Evolutionary conservation across 805 yeast species (phyloP), one percentile per base, ranked within the genome.

Genomic region (Candida alai): DNA sequence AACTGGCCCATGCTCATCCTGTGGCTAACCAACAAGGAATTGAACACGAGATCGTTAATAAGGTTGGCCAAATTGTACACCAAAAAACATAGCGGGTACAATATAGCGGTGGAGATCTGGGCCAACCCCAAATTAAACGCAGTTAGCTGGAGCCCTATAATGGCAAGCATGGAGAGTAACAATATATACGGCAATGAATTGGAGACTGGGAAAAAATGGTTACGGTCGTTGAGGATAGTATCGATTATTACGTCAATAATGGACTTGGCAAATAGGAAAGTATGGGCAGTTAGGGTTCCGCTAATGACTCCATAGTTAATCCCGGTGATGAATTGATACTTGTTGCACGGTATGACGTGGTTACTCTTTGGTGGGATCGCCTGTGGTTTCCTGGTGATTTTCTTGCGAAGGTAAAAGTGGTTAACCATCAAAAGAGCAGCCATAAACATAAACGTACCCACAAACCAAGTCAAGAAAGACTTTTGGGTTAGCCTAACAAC

Each of bases 11-110:
- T 73, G 5, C 58, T 44, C 51, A 66, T 58, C 25, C 39, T 40
- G 12, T 56, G 52, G 14, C 48, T 51, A 47, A 77, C 71, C 6
- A 83, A 64, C 26, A 84, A 56, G 12, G 84, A 80, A 56, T 85
- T 85, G 41, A 76, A 62, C 22, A 80, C 73, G 28, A 67, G 40
- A 36, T 65, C 73, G 37, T 67, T 67, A 36, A 65, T 47, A 40
- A 67, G 52, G 44, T 83, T 81, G 39, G 74, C 66, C 32, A 84
- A 60, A 61, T 85, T 88, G 65, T 83, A 87, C 28, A 85, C 76
- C 57, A 93, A 81, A 55, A 88, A 88, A 21, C 88, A 84, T 42
- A 88, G 62, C 1, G 96, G 96, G 51, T 87, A 88, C 20, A 88
- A 65, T 12, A 86, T 71, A 2, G 90, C 77, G 0, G 96, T 84